These are phyloP conservation scores for Nakazawaea pomicola DNA, from an alignment of 805 yeast species.

Conservation along the genomic window DNA sequence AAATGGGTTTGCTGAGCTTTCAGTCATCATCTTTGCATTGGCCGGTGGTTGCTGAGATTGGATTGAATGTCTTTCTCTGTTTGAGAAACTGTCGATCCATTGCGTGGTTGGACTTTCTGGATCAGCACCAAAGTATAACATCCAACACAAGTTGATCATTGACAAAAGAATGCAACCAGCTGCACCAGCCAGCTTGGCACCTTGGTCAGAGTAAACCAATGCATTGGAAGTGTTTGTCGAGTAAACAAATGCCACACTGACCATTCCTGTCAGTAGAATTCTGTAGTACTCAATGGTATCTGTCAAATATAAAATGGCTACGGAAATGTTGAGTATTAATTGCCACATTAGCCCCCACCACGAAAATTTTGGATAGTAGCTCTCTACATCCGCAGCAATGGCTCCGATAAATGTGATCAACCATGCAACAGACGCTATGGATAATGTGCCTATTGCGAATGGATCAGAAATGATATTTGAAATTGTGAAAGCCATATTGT, in stretches of 20 bases:
- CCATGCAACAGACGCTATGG: constrained; percentile 79
- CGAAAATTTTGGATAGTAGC: constrained; percentile 69
- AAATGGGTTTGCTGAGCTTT: constrained; percentile 21
- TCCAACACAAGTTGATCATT: constrained; percentile 80
- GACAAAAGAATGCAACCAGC: constrained; percentile 87
- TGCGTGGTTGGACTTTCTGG: constrained; percentile 83
- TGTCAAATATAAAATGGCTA: constrained; percentile 48
- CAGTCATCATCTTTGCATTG: constrained; percentile 21
- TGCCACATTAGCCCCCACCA: constrained; percentile 97
- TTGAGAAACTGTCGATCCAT: constrained; percentile 51
- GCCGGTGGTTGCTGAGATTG: constrained; percentile 8
- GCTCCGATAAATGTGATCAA: constrained; percentile 85
- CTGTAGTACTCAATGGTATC: constrained; percentile 70
- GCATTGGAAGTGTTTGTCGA: constrained; percentile 79
- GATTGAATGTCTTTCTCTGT: constrained; percentile 4
- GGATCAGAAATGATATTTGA: constrained; percentile 74
- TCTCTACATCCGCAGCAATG: constrained; percentile 43
- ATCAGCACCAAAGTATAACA: constrained; percentile 86
- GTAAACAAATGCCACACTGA: constrained; percentile 75
- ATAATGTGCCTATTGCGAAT: constrained; percentile 76
- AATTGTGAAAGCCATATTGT: constrained; percentile 10
- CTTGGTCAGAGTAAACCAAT: constrained; percentile 64
- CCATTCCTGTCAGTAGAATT: constrained; percentile 46
- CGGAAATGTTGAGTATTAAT: constrained; percentile 49
- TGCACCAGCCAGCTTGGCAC: constrained; percentile 74